A percentile compares a stretch with the other conserved stretches of the same genome.
Conservation (phyloP, 805 yeast species). For the Komagataella pastoris region DNA sequence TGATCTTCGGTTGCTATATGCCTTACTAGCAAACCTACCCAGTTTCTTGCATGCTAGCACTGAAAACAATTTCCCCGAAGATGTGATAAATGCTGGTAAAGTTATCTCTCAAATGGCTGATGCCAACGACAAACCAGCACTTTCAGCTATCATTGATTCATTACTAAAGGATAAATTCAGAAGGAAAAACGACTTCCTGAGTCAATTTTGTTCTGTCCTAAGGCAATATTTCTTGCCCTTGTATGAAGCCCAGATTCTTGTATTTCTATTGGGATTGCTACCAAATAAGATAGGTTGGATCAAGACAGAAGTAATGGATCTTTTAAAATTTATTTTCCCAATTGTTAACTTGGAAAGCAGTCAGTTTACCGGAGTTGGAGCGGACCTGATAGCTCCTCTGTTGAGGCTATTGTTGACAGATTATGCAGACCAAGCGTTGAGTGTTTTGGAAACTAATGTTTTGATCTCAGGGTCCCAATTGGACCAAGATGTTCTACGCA, state of each 20-base stretch:
- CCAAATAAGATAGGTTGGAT: conserved; percentile 74
- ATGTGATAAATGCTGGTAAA: conserved; percentile 37
- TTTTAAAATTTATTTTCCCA: conserved; percentile 65
- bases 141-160: conserved; percentile 66
- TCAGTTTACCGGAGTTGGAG: conserved; percentile 83
- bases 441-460: conserved; percentile 76
- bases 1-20: conserved; percentile 52
- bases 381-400: conserved; percentile 86
- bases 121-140: conserved; percentile 29
- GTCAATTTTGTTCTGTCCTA: conserved; percentile 67
- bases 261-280: conserved; percentile 64
- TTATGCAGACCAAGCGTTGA: conserved; percentile 78
- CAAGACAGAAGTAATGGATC: conserved; percentile 63
- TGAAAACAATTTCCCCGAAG: conserved; percentile 31
- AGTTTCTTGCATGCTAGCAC: conserved; percentile 76
- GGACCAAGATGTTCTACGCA: conserved; percentile 84
- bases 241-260: conserved; percentile 60
- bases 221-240: conserved; percentile 57
- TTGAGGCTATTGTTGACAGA: conserved; percentile 71
- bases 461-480: conserved; percentile 80
- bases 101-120: conserved; percentile 52
- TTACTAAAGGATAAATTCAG: conserved; percentile 70
- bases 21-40: conserved; percentile 71
- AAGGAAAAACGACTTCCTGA: conserved; percentile 79
- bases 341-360: conserved; percentile 62